phyloP scores from a whole-genome alignment of 495 filamentous ascomycete genomes.

The Chaetomium cochliodes region DNA sequence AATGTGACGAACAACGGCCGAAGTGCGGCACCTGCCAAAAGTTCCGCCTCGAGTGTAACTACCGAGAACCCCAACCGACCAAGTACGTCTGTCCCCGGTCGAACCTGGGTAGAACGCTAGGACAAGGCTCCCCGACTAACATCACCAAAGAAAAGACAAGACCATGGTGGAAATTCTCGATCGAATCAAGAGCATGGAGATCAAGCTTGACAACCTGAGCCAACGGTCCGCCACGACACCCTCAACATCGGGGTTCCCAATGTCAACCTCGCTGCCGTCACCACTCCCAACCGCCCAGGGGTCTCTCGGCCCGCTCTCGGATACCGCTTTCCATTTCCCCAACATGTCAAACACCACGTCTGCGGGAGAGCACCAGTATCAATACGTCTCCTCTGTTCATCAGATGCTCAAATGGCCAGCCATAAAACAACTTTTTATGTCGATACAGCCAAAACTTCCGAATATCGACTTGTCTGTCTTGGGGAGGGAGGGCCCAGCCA shows the following conservation, averaged over 20 bases:
- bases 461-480: conserved; percentile 35
- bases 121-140: conserved; percentile 18
- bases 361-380: conserved; percentile 35
- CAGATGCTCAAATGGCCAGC: conserved; percentile 59
- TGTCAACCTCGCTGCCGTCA: conserved; percentile 11
- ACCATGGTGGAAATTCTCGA: conserved; percentile 60
- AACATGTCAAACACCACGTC: conserved; percentile 18
- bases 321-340: conserved; percentile 14
- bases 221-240: conserved; percentile 21
- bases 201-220: conserved; percentile 48
- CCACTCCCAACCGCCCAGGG: conserved; percentile 1
- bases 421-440: conserved; percentile 48
- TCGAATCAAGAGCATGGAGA: conserved; percentile 52
- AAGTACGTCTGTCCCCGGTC: conserved; percentile 53
- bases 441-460: conserved; percentile 32
- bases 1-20: conserved; percentile 84
- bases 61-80: conserved; percentile 60
- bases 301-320: background rate
- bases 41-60: conserved; percentile 56
- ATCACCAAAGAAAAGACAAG: conserved; percentile 55
- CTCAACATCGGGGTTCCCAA: conserved; percentile 25
- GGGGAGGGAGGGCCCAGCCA: conserved; percentile 49
- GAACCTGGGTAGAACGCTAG: background rate
- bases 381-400: conserved; percentile 55
- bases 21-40: conserved; percentile 62